Base-by-base conservation (phyloP, 306 rosid species). In the Acacia melanoxylon region DNA sequence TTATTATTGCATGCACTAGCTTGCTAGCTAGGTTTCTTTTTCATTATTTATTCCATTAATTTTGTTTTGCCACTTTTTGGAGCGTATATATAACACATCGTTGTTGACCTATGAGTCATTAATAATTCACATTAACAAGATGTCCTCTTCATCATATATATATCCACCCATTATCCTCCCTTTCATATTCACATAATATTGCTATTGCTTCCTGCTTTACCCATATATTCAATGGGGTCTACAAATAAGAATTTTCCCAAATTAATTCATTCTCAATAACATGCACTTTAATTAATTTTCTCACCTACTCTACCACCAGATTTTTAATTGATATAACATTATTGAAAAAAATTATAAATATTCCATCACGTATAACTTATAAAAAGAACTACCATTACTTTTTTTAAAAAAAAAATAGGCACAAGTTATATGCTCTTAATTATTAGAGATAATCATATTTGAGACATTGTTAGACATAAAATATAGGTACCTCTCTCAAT, bases 161-260 rank as follows among this genome's bases (percentile, higher is more conserved):
- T 11, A 19, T 16, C 24, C 22, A 52, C 5, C 22, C 2, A 17
- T 56, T 1, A 0, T 61, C 59, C 68, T 52, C 40, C 58, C 48
- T 56, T 67, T 72, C 83, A 46, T 37, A 37, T 73, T 58, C 58
- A 80, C 31, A 59, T 1, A 29, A 29, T 29, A 29, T 24, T 71
- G 69, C 79, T 81, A 42, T 78, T n/a, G 24, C 24, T n/a, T 82
- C 62, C 42, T 35, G 24, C 82, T 75, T 84, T 89, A 79, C 71
- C 62, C 35, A 82, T 79, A 22, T 17, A 17, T 67, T 67, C 45
- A 19, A 17, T 22, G 68, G 35, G 67, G 17, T 19, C 72, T 16
- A 8, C 27, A 19, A 68, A 37, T 17, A 37, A 14, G 9, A 8
- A 4, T 49, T 17, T 16, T 8, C 4, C 10, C 20, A 37, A 20